Conservation (phyloP, 179 eudicot genomes). For the Carnegiea gigantea region DNA sequence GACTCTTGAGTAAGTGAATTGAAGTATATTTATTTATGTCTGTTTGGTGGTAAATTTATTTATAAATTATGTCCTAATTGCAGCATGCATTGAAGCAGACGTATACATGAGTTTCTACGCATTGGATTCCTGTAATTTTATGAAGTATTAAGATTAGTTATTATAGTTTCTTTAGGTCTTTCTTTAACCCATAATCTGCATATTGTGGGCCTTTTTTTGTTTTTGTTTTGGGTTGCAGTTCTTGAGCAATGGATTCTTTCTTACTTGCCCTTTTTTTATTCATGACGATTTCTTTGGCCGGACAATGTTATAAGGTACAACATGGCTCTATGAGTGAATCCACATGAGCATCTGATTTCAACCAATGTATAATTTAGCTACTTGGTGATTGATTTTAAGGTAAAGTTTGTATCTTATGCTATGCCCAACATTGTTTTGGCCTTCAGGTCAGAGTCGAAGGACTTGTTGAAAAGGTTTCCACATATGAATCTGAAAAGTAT, state of each 20-base stretch:
- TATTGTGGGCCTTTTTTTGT: too few relatives aligned
- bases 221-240: too few relatives aligned
- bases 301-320: neutral
- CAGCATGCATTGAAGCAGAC: neutral
- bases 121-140: slow-evolving; percentile 4
- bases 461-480: slow-evolving; percentile 75
- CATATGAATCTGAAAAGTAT: slow-evolving; percentile 84
- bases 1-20: neutral
- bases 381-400: neutral
- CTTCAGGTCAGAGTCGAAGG: slow-evolving; percentile 94
- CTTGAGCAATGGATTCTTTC: too few relatives aligned
- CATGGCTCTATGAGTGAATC: neutral
- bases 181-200: too few relatives aligned
- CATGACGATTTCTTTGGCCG: neutral
- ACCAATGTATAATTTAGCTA: neutral
- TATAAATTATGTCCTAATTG: neutral
- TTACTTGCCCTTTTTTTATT: neutral
- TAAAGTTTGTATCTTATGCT: neutral
- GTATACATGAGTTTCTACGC: slow-evolving; percentile 3
- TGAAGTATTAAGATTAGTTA: neutral
- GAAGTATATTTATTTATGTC: neutral
- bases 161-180: too few relatives aligned
- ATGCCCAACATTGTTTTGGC: slow-evolving; percentile 1
- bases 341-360: neutral
- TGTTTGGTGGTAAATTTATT: neutral